These are phyloP conservation scores for Ustilago cynodontis DNA, from an alignment of 1,284 basidiomycete species.

Conservation along the genomic window DNA sequence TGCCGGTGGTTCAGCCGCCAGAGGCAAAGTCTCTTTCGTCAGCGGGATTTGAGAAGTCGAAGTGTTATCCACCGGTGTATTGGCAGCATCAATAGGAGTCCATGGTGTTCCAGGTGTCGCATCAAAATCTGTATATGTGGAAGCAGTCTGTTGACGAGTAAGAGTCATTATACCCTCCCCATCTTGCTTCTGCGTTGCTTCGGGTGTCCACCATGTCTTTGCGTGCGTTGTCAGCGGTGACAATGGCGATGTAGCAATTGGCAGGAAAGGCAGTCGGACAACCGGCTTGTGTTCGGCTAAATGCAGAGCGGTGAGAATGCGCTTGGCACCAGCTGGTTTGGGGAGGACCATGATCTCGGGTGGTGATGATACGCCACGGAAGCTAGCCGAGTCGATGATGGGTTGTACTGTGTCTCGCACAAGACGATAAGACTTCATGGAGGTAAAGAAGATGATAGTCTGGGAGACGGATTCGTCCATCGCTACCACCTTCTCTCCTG, in stretches of 20 bases:
- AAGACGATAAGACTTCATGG: conserved; percentile 50
- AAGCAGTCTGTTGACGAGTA: conserved; percentile 20
- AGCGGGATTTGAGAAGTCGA: conserved; percentile 20
- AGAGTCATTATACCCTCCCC: conserved; percentile 40
- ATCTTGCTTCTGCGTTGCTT: conserved; percentile 17
- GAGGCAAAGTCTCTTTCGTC: conserved; percentile 28
- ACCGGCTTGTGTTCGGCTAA: conserved; percentile 72
- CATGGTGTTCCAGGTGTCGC: conserved; percentile 34
- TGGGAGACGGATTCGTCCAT: conserved; percentile 41
- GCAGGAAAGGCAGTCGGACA: conserved; percentile 86
- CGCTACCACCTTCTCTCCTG: background rate
- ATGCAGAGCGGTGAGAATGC: conserved; percentile 55
- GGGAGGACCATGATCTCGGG: conserved; percentile 60
- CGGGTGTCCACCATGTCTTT: conserved; percentile 47
- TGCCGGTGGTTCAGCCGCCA: conserved; percentile 8
- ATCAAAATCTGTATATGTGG: conserved; percentile 28
- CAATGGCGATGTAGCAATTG: conserved; percentile 88
- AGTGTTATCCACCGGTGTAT: background rate
- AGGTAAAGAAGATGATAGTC: conserved; percentile 61
- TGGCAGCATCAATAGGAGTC: conserved; percentile 27
- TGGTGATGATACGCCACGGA: conserved; percentile 41
- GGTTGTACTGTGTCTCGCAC: conserved; percentile 53
- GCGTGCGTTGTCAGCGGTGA: conserved; percentile 55
- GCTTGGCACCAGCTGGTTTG: conserved; percentile 52
- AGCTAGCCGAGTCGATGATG: conserved; percentile 56